Conservation (phyloP, 2,329 filamentous ascomycete species). For the Ophiostoma triangulosporum region DNA sequence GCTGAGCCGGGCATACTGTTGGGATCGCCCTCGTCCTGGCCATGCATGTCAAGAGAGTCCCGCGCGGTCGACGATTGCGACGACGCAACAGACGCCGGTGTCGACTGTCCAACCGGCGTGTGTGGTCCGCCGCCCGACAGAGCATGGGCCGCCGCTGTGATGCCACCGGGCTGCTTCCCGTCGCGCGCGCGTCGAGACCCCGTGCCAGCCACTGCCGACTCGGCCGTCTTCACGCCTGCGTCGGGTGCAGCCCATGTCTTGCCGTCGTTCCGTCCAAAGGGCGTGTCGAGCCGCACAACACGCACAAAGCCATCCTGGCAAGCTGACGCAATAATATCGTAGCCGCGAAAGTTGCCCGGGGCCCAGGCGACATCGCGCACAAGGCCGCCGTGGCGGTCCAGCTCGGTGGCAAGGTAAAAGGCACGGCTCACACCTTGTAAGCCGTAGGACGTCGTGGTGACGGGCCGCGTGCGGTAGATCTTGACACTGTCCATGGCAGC, state of each 20-base stretch:
- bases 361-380: slow-evolving; percentile 89
- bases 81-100: slow-evolving; percentile 7
- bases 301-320: slow-evolving; percentile 84
- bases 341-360: slow-evolving; percentile 76
- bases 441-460: slow-evolving; percentile 37
- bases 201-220: not conserved
- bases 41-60: not conserved
- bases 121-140: not conserved
- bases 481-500: slow-evolving; percentile 74
- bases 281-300: slow-evolving; percentile 69
- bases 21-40: not conserved
- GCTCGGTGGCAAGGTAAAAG: slow-evolving; percentile 72
- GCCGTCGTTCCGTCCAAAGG: slow-evolving; percentile 31
- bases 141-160: slow-evolving; percentile 2
- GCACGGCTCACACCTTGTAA: slow-evolving; percentile 49
- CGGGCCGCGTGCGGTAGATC: slow-evolving; percentile 63
- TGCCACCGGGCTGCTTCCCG: not conserved
- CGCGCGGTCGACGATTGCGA: slow-evolving; percentile 8
- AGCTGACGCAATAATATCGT: slow-evolving; percentile 80
- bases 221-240: slow-evolving; percentile 16
- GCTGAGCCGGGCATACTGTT: slow-evolving; percentile 8
- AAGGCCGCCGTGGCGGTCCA: slow-evolving; percentile 59
- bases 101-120: slow-evolving; percentile 1
- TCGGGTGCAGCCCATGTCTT: slow-evolving; percentile 37
- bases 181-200: slow-evolving; percentile 23